Evolutionary conservation across 2,329 filamentous ascomycete species (phyloP).

Genomic region (Clarireedia hainanense): DNA sequence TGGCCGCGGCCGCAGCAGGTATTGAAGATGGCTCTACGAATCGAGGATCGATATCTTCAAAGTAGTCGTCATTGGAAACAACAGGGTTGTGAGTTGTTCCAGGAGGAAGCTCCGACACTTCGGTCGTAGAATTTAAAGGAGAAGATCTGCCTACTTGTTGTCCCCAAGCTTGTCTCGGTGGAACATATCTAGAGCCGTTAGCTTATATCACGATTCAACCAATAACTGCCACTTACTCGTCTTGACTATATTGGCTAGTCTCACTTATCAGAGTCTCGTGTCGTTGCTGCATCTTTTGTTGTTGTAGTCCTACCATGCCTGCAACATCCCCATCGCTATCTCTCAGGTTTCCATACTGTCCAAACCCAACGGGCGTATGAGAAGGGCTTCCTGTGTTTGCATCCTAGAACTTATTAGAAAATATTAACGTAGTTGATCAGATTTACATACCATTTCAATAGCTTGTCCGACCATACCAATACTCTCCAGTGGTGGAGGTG

Average conservation of each 20-base stretch:
- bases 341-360: slow-evolving; percentile 39
- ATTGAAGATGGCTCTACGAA: slow-evolving; percentile 49
- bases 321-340: slow-evolving; percentile 66
- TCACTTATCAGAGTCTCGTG: slow-evolving; percentile 53
- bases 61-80: slow-evolving; percentile 50
- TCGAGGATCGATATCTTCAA: slow-evolving; percentile 87
- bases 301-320: slow-evolving; percentile 66
- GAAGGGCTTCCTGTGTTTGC: slow-evolving; percentile 49
- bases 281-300: slow-evolving; percentile 37
- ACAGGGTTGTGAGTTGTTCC: slow-evolving; percentile 27
- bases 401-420: slow-evolving; percentile 34
- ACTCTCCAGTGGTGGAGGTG: slow-evolving; percentile 52
- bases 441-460: slow-evolving; percentile 58
- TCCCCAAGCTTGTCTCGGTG: slow-evolving; percentile 50
- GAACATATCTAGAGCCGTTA: slow-evolving; percentile 37
- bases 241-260: slow-evolving; percentile 62
- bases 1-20: slow-evolving; percentile 17
- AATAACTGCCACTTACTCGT: slow-evolving; percentile 53
- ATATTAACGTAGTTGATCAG: neutral
- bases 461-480: slow-evolving; percentile 49
- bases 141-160: slow-evolving; percentile 35
- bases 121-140: slow-evolving; percentile 33
- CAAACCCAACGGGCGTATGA: slow-evolving; percentile 33
- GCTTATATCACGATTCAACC: neutral
- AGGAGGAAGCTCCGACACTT: slow-evolving; percentile 32